Conservation (phyloP, 2,329 filamentous ascomycete species). For the Stylonectria norvegica region DNA sequence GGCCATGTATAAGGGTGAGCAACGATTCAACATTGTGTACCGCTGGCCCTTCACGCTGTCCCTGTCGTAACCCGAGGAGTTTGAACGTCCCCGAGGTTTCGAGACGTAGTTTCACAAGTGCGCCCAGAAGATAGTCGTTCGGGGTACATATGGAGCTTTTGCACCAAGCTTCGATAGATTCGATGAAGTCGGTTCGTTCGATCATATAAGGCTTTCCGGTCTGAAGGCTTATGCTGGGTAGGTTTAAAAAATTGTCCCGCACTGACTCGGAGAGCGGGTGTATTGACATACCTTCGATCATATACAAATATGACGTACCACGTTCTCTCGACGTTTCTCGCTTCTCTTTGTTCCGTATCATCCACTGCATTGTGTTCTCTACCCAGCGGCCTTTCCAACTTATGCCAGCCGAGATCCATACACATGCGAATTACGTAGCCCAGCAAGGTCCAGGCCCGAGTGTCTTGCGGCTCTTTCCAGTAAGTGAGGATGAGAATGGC, state of each 20-base stretch:
- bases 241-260: background rate
- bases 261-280: background rate
- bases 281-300: conserved; percentile 34
- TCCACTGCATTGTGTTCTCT: background rate
- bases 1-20: conserved; percentile 19
- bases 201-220: conserved; percentile 43
- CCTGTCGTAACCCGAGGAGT: conserved; percentile 3
- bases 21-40: conserved; percentile 23
- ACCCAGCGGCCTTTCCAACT: conserved; percentile 14
- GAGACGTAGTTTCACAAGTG: conserved; percentile 35
- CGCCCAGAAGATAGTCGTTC: conserved; percentile 35
- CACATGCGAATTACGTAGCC: conserved; percentile 40
- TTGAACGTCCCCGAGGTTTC: conserved; percentile 34
- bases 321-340: conserved; percentile 34
- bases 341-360: conserved; percentile 23
- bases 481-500: conserved; percentile 38
- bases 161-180: conserved; percentile 35
- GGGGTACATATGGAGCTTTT: conserved; percentile 27
- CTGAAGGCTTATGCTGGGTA: conserved; percentile 40
- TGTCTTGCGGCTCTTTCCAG: conserved; percentile 42
- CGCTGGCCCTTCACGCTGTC: conserved; percentile 3
- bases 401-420: conserved; percentile 39
- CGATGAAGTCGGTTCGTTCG: conserved; percentile 35
- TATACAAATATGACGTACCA: conserved; percentile 40
- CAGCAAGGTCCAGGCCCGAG: conserved; percentile 36